phyloP scores from a whole-genome alignment of 2,329 filamentous ascomycete genomes.

The Pyrenophora tritici-repentis region DNA sequence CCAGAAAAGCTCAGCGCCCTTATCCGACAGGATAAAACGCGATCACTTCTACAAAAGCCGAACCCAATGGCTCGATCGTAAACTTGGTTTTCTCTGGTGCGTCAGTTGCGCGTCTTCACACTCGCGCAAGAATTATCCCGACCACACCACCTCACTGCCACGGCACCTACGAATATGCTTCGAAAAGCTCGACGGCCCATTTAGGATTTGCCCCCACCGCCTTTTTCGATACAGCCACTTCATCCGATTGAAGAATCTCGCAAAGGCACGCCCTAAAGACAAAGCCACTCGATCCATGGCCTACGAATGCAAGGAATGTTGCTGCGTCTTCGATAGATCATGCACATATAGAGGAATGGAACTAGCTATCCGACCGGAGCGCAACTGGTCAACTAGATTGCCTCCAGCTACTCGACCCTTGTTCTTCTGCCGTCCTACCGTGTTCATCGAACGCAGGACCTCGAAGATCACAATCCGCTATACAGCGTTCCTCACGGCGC shows the following conservation, averaged over 20 bases:
- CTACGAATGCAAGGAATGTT: too few species aligned
- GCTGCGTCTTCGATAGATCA: too few species aligned
- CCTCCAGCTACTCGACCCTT: too few species aligned
- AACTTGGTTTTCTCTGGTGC: not conserved
- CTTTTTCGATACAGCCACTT: not conserved
- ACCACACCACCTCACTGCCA: not conserved
- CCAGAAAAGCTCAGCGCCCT: not conserved
- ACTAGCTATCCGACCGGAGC: too few species aligned
- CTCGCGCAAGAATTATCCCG: not conserved
- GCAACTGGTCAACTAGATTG: too few species aligned
- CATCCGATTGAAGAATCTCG: not conserved
- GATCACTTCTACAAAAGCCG: not conserved
- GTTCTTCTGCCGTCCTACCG: too few species aligned
- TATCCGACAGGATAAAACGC: not conserved
- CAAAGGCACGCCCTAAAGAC: not conserved
- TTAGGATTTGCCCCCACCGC: not conserved
- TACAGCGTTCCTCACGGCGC: not conserved
- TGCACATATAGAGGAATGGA: too few species aligned
- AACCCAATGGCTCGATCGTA: not conserved
- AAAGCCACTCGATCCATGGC: not conserved
- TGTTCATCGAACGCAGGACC: too few species aligned
- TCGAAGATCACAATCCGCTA: too few species aligned
- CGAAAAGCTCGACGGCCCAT: not conserved
- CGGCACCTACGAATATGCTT: conserved; percentile 1
- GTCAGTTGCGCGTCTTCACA: not conserved